Conservation (phyloP, 2,329 filamentous ascomycete species). For the Lithohypha guttulata region DNA sequence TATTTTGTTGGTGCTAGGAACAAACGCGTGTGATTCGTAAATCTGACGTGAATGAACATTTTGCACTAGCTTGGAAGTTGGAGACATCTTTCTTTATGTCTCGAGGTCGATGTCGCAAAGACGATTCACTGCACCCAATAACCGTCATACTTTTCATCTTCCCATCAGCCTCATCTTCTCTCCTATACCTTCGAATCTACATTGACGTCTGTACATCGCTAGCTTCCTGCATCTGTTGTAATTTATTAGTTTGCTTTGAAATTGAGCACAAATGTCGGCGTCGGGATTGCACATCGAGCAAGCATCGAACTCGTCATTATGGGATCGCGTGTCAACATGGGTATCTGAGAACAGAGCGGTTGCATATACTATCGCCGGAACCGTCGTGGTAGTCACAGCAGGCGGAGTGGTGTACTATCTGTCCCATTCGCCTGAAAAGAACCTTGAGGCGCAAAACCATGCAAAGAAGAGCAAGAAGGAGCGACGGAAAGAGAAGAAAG, state of each 20-base stretch:
- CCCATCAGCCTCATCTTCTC: neutral
- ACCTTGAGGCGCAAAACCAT: conserved; percentile 26
- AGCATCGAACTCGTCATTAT: conserved; percentile 53
- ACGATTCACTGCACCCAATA: neutral
- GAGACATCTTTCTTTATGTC: neutral
- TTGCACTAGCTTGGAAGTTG: neutral
- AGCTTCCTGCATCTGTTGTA: too few species aligned
- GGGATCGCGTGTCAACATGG: conserved; percentile 86
- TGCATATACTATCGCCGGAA: conserved; percentile 91
- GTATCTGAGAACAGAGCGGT: conserved; percentile 90
- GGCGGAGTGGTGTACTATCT: conserved; percentile 92
- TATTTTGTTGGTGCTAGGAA: too few species aligned
- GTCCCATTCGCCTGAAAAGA: conserved; percentile 40
- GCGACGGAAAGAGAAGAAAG: conserved; percentile 75
- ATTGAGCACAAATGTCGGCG: neutral
- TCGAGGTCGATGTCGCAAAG: neutral
- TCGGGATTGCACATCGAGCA: conserved; percentile 4
- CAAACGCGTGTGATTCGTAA: neutral
- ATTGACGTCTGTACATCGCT: too few species aligned
- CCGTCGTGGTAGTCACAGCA: conserved; percentile 81
- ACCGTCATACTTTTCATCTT: neutral
- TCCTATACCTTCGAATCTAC: too few species aligned
- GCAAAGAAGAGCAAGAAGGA: conserved; percentile 79
- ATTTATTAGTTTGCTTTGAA: neutral
- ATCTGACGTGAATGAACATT: neutral